Evolutionary conservation across 2,329 filamentous ascomycete genomes (phyloP).

Genomic region (Ophiostoma ulmi): DNA sequence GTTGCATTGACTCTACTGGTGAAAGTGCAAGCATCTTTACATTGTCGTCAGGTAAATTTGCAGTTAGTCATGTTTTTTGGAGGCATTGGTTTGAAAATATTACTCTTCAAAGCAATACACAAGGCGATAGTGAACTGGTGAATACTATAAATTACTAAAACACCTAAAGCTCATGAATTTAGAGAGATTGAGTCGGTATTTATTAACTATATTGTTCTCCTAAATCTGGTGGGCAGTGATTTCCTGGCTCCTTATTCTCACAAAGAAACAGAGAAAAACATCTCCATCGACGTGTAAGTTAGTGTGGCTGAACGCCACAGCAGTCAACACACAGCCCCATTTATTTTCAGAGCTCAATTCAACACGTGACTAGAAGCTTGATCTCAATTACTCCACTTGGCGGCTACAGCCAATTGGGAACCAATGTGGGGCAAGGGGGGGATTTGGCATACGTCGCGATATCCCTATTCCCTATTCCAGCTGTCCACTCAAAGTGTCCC

Average conservation of each 20-base stretch:
- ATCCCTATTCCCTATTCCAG: conserved; percentile 26
- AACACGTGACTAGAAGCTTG: conserved; percentile 18
- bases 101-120: no score
- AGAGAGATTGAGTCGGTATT: no score
- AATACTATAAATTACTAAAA: no score
- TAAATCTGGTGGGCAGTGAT: no score
- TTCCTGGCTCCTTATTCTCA: background rate
- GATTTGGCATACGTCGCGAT: conserved; percentile 29
- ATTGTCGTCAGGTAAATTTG: no score
- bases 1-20: no score
- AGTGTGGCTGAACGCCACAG: conserved; percentile 12
- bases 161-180: no score
- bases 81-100: no score
- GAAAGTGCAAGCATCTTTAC: no score
- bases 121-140: no score
- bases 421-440: conserved; percentile 27
- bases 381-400: background rate
- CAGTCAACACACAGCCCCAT: background rate
- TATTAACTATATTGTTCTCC: no score
- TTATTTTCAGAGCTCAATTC: background rate
- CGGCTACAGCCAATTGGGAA: conserved; percentile 7
- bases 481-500: conserved; percentile 24
- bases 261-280: background rate
- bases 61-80: no score
- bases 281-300: background rate